Percentiles rank a stretch among this genome's conserved stretches.
phyloP scores from a whole-genome alignment of 352 stramenopile genomes.

The Blastocystis sp. region DNA sequence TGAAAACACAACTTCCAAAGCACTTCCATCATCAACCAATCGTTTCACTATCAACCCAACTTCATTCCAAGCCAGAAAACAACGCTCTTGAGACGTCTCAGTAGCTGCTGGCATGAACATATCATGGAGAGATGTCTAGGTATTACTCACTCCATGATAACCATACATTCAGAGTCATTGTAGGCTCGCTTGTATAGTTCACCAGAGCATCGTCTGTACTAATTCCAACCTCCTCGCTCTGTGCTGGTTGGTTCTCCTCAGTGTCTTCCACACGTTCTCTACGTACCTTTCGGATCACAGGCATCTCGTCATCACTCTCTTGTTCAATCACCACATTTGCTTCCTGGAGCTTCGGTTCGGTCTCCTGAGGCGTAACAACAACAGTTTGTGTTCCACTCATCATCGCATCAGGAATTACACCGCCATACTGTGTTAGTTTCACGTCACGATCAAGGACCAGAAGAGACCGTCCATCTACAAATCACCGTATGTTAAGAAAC shows the following conservation, averaged over 20 bases:
- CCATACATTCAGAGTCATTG: not conserved
- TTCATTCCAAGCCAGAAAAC: conserved; percentile 57
- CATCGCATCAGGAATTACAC: not conserved
- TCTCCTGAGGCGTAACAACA: too few relatives aligned
- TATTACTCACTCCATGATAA: not conserved
- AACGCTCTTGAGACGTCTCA: not conserved
- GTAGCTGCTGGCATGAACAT: not conserved
- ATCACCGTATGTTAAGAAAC: not conserved
- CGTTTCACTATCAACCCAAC: conserved; percentile 22
- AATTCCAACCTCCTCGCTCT: not conserved
- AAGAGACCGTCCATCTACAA: conserved; percentile 15
- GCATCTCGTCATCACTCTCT: conserved; percentile 1
- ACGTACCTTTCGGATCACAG: conserved; percentile 7
- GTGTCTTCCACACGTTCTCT: not conserved
- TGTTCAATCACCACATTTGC: not conserved
- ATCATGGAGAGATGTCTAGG: conserved; percentile 1
- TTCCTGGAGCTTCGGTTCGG: not conserved
- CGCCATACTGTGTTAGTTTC: not conserved
- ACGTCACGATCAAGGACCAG: conserved; percentile 18
- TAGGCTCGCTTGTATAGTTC: not conserved
- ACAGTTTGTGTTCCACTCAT: not conserved
- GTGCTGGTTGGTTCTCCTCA: too few relatives aligned
- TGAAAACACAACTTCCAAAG: conserved; percentile 31
- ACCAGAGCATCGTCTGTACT: not conserved
- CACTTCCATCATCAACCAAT: not conserved